Evolutionary conservation across 2,329 filamentous ascomycete species (phyloP), one percentile per base, ranked within the genome.

Genomic region (Trichoderma sp.): DNA sequence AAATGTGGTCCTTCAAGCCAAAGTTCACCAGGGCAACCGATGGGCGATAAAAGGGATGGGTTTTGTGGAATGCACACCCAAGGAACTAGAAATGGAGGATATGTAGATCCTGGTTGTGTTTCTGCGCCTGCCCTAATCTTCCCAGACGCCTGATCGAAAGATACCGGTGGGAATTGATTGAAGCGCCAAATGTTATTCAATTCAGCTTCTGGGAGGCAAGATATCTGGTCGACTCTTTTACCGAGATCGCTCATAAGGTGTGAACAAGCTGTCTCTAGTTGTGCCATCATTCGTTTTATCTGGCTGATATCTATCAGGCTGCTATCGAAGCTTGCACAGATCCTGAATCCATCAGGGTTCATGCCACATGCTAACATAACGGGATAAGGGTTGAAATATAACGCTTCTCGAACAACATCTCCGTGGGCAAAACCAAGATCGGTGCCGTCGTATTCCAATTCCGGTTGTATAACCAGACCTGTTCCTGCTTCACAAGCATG

Each of bases 401-500:
- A 38, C 24, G 65, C 65, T 53, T 68, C 65, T 45, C 38, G 65
- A 50, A 68, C 65, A 27, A 50, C 65, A 53, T 68, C 65, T 11
- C 65, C 65, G 4, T 68, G 65, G 5, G 41, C 14, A 31, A 68
- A 68, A 27, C 65, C 65, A 12, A 68, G 35, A 18, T 68, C 65
- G n/a, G 35, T 68, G 65, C 65, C 65, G 24, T 45, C 33, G 35
- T 68, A 68, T n/a, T 68, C 65, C 5, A 33, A 38, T 45, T 68
- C 35, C 3, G 71, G 75, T 33, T 76, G 75, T 14, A 76, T 69
- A 6, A 79, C 77, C 29, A 63, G 29, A 2, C 60, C 60, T 35
- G 60, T 63, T 35, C 60, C 60, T 9, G 60, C 60, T n/a, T 78
- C 75, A 56, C 77, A 76, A 9, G 77, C 77, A 31, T 67, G 63